A percentile compares a stretch with the other conserved stretches of the same genome.
These are phyloP conservation scores for Rhynchospora breviuscula DNA, from an alignment of 176 grass and related monocot species.

Conservation along the genomic window DNA sequence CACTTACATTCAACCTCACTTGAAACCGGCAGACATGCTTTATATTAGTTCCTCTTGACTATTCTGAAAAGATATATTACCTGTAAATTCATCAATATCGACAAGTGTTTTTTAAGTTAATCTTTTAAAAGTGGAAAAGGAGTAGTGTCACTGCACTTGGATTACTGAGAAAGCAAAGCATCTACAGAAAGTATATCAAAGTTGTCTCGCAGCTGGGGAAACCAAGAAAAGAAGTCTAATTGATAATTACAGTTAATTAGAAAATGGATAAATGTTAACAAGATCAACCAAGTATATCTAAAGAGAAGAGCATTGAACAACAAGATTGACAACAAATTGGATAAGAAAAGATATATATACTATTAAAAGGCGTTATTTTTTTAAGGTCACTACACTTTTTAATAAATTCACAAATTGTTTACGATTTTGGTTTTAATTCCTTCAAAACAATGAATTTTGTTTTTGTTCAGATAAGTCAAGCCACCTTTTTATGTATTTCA, in stretches of 20 bases:
- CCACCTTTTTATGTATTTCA: neutral
- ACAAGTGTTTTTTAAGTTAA: slow-evolving; percentile 12
- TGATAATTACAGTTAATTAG: neutral
- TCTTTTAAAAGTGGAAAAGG: slow-evolving; percentile 7
- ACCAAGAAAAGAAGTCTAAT: neutral
- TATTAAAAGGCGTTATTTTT: neutral
- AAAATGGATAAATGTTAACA: neutral
- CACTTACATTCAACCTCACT: slow-evolving; percentile 21
- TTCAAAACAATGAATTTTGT: neutral
- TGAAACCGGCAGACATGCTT: slow-evolving; percentile 9
- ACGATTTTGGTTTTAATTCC: neutral
- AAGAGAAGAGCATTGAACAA: neutral
- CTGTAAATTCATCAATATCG: neutral
- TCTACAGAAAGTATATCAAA: neutral
- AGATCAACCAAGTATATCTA: neutral
- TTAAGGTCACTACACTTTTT: neutral
- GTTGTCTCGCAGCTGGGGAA: neutral
- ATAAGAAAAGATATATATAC: neutral
- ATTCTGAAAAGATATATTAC: neutral
- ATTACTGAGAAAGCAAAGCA: slow-evolving; percentile 18
- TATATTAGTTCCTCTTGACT: neutral
- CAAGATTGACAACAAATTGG: neutral
- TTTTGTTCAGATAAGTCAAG: neutral
- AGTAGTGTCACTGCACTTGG: neutral
- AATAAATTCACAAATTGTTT: neutral